Conservation (phyloP, 2,329 filamentous ascomycete genomes). For the Sphaerulina musiva region DNA sequence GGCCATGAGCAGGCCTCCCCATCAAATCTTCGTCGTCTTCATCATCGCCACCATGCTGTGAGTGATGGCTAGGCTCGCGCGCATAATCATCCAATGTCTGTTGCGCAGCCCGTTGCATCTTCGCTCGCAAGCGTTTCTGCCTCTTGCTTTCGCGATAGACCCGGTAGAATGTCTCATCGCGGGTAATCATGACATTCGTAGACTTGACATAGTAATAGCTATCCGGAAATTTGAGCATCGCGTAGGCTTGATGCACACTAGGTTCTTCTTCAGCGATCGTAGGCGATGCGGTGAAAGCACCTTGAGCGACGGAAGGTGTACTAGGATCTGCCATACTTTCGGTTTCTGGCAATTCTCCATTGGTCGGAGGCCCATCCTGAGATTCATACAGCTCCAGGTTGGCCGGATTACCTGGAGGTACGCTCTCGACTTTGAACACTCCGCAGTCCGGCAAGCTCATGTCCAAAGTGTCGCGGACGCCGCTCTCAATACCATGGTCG, state of each 20-base stretch:
- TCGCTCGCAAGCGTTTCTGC: constrained; percentile 15
- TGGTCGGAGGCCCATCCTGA: not conserved
- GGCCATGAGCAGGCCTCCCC: constrained; percentile 25
- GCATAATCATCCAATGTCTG: constrained; percentile 24
- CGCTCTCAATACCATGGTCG: constrained; percentile 20
- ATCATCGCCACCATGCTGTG: constrained; percentile 24
- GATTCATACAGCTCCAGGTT: not conserved
- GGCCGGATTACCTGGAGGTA: not conserved
- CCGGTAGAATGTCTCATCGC: constrained; percentile 44
- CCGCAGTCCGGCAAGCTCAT: not conserved
- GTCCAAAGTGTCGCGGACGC: constrained; percentile 15
- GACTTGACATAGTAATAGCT: constrained; percentile 75
- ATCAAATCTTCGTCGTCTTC: constrained; percentile 18
- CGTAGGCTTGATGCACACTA: constrained; percentile 43
- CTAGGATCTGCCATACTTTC: constrained; percentile 1
- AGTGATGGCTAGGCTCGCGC: constrained; percentile 28
- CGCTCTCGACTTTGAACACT: constrained; percentile 1
- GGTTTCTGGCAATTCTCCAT: not conserved
- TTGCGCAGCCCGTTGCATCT: constrained; percentile 6
- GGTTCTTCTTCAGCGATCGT: constrained; percentile 12
- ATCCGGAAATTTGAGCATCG: constrained; percentile 65
- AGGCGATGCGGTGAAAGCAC: constrained; percentile 5
- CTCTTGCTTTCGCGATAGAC: constrained; percentile 17
- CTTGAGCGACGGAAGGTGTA: constrained; percentile 3
- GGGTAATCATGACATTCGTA: constrained; percentile 63